A percentile compares a stretch with the other conserved stretches of the same genome.
Evolutionary conservation across 1,284 basidiomycete genomes (phyloP).

Genomic region (Hymenochaete sp.): DNA sequence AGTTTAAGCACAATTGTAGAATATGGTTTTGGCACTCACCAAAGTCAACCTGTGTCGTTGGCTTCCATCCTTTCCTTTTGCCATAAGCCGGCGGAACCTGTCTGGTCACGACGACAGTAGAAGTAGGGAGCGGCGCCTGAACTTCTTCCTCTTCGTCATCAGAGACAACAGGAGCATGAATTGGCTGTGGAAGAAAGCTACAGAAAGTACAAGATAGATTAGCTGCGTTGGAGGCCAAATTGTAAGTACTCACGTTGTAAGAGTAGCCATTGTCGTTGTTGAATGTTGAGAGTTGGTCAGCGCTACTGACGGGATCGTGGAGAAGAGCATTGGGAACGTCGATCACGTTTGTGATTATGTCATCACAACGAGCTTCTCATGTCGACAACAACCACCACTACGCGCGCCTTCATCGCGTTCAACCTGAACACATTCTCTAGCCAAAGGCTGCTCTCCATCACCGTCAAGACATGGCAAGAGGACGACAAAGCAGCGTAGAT

Average conservation of each 20-base stretch:
- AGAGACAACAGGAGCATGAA: conserved; percentile 42
- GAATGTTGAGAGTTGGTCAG: not conserved
- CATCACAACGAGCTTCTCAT: conserved; percentile 2
- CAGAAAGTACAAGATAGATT: not conserved
- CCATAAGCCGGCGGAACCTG: conserved; percentile 72
- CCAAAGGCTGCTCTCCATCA: not conserved
- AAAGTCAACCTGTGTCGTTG: conserved; percentile 75
- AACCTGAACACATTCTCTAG: not conserved
- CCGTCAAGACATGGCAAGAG: conserved; percentile 13
- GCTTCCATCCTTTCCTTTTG: conserved; percentile 81
- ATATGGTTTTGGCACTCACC: conserved; percentile 36
- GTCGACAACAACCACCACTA: not conserved
- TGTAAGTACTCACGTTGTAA: conserved; percentile 46
- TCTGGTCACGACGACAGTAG: conserved; percentile 44
- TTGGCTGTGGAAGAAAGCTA: conserved; percentile 61
- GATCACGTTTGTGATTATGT: conserved; percentile 1
- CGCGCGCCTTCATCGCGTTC: not conserved
- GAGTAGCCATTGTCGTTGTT: conserved; percentile 42
- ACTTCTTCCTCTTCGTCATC: conserved; percentile 49
- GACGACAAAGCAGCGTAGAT: conserved; percentile 31
- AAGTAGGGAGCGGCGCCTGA: conserved; percentile 19
- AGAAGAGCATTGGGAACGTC: not conserved
- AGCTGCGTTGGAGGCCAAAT: not conserved
- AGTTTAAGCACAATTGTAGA: conserved; percentile 9
- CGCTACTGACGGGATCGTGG: not conserved